Evolutionary conservation across 1,284 basidiomycete genomes (phyloP).

Genomic region (Stereum hirsutum): DNA sequence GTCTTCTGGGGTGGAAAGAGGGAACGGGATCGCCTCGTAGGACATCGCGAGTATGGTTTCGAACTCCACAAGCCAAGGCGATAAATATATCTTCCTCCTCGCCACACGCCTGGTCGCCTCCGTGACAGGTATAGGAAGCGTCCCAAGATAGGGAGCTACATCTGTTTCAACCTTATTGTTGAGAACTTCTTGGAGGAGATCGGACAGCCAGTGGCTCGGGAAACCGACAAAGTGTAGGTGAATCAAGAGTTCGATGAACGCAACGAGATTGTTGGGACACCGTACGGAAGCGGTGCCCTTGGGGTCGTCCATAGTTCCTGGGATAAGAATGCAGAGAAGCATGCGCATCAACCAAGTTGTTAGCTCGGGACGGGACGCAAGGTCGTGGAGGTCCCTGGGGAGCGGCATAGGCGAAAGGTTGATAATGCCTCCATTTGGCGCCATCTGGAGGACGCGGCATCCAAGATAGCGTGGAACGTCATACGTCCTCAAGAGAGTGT

Average conservation of each 20-base stretch:
- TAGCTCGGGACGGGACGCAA: constrained; percentile 23
- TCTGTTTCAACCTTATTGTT: constrained; percentile 18
- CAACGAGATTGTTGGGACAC: constrained; percentile 27
- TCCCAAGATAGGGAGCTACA: constrained; percentile 17
- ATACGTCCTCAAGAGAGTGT: constrained; percentile 18
- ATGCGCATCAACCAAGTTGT: constrained; percentile 28
- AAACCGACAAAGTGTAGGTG: constrained; percentile 27
- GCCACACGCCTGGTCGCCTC: constrained; percentile 15
- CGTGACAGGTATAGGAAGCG: constrained; percentile 20
- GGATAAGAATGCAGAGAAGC: constrained; percentile 23
- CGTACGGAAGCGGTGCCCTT: constrained; percentile 13
- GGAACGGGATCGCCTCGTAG: constrained; percentile 21
- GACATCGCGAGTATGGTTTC: constrained; percentile 20
- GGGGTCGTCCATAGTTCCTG: not conserved
- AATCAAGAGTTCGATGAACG: constrained; percentile 25
- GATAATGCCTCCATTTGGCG: not conserved
- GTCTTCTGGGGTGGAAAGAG: constrained; percentile 14
- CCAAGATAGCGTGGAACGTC: constrained; percentile 22
- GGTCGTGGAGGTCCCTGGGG: constrained; percentile 17
- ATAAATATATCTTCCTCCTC: constrained; percentile 17
- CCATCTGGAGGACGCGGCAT: constrained; percentile 14
- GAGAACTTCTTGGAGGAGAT: constrained; percentile 21
- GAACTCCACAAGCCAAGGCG: constrained; percentile 23
- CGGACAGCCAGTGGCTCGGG: constrained; percentile 27
- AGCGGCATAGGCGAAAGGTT: constrained; percentile 11